phyloP scores from a whole-genome alignment of 176 grass and related monocot species.

The Musa itinerans region DNA sequence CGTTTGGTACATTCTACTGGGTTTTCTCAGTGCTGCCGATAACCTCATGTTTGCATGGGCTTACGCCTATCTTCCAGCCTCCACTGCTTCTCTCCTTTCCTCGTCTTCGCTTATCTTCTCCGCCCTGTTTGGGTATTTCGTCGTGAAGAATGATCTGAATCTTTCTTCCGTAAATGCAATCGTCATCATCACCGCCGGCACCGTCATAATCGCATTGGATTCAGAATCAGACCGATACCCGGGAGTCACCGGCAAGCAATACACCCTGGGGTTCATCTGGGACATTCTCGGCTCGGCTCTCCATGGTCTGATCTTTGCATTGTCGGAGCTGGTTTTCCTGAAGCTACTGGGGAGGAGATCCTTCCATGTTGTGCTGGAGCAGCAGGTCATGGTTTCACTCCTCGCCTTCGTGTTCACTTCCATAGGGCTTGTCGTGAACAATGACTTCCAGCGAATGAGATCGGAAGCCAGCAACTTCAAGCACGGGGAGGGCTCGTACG shows the following conservation, averaged over 20 bases:
- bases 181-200: slow-evolving; percentile 51
- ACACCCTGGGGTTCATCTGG: slow-evolving; percentile 46
- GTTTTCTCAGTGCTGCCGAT: slow-evolving; percentile 68
- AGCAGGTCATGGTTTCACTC: slow-evolving; percentile 77
- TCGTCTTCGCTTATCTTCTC: slow-evolving; percentile 80
- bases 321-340: slow-evolving; percentile 72
- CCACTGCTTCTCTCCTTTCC: slow-evolving; percentile 72
- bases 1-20: slow-evolving; percentile 58
- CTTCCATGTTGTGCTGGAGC: slow-evolving; percentile 85
- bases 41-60: slow-evolving; percentile 94
- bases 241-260: slow-evolving; percentile 49
- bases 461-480: slow-evolving; percentile 42
- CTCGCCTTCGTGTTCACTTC: slow-evolving; percentile 72
- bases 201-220: slow-evolving; percentile 69
- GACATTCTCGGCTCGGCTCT: slow-evolving; percentile 78
- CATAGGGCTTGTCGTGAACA: slow-evolving; percentile 30
- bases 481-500: slow-evolving; percentile 37
- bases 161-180: slow-evolving; percentile 64
- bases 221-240: slow-evolving; percentile 54
- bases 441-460: slow-evolving; percentile 51
- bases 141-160: slow-evolving; percentile 52
- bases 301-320: slow-evolving; percentile 85
- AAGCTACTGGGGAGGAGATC: slow-evolving; percentile 44
- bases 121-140: slow-evolving; percentile 47
- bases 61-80: slow-evolving; percentile 77